Evolutionary conservation across 169 alveolate species (phyloP), one percentile per base, ranked within the genome.

Genomic region (Plasmodium vivax): DNA sequence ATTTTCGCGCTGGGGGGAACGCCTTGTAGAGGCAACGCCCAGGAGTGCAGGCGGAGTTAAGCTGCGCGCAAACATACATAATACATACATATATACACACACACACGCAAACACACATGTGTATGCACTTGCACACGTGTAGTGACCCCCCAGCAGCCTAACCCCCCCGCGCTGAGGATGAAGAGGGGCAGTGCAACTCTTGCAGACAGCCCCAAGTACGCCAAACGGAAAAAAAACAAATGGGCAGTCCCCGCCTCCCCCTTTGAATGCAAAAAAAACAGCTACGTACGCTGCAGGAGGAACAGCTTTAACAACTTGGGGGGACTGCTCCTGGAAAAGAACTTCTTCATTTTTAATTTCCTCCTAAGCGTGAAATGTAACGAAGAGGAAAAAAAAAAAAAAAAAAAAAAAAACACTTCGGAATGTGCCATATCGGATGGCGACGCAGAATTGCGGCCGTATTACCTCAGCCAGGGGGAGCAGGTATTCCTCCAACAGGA

Each of bases 311-410:
- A 38, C 73, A 88, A 80, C 71, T 88, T 88, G 56, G 56, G 27
- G 34, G 94, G 85, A 9, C 30, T 88, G 41, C 41, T 56, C 41
- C 80, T 88, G 62, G 94, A 88, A 80, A 88, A 88, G 30, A 88
- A 88, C 5, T 36, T 88, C 9, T 88, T 88, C 73, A 34, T 47
- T 16, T 56, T 88, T 19, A 88, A 88, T 80, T 79, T 88, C 23
- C 9, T 58, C 82, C 71, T 88, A 30, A 88, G 94, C 12, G 73
- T 45, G 68, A 43, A 88, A 88, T 88, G 82, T 88, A 88, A 88
- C 56, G 80, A 88, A 80, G 85, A 88, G 71, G 79, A 62, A 79
- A 79, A 79, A 79, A 73, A 79, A 38, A 36, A 54, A 36, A 19
- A 23, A 75, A 54, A 77, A 16, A 27, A 12, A 47, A 23, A 75